Base-by-base conservation (phyloP, 768 basidiomycete species). In the Neoboletus magnificus region DNA sequence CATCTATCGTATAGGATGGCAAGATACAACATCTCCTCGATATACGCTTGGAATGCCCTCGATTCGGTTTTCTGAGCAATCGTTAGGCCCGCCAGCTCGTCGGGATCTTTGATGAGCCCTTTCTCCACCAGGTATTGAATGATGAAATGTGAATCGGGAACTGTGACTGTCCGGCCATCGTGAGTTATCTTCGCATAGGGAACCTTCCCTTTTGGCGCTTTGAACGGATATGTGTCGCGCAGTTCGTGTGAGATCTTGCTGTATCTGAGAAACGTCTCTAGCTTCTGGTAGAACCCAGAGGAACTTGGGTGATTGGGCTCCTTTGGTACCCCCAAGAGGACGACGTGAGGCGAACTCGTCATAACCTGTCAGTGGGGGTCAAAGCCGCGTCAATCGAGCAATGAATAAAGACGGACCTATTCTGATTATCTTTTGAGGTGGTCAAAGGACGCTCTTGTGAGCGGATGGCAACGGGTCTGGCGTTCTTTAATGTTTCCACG, bases 211-310 rank as follows among this genome's bases (percentile, higher is more conserved):
- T 72, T 72, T 3, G 71, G 71, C 15, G 57, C 71, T 10, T 60
- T 66, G 58, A 39, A 52, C 1, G 71, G 68, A 20, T 37, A n/a
- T 20, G 37, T 58, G 27, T 58, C 65, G 2, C 61, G 58, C n/a
- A 60, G 62, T 33, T 67, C 66, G 18, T 72, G 72, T n/a, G 36
- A 39, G 37, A 39, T 39, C 37, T 39, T 39, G 37, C 37, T 10
- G 18, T 39, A n/a, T 15, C 37, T n/a, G n/a, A 39, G 10, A 11
- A 39, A 39, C 10, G 37, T 39, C 37, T 39, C 37, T 39, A 39
- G 57, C 30, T 73, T 72, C 55, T 73, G 67, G 54, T 71, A 73
- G 55, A 69, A 72, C 5, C 66, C 65, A 27, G 71, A 72, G 0
- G 47, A 9, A 16, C 63, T 67, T 22, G 71, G 62, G 11, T 25